A percentile compares a stretch with the other conserved stretches of the same genome.
phyloP scores from a whole-genome alignment of 1,284 basidiomycete genomes.

The Meira miltonrushii region DNA sequence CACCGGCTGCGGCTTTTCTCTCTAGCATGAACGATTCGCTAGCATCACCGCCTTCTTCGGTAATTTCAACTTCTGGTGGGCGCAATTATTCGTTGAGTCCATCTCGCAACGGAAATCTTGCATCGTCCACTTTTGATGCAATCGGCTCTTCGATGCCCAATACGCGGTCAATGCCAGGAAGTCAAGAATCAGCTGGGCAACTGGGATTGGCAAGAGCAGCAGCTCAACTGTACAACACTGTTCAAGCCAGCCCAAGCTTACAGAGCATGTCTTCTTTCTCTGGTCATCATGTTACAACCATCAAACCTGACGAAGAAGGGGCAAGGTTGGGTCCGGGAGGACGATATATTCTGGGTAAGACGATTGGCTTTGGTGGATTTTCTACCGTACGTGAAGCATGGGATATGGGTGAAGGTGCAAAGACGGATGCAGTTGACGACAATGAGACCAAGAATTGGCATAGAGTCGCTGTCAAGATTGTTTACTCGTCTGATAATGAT shows the following conservation, averaged over 20 bases:
- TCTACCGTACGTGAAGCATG: conserved; percentile 70
- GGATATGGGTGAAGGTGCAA: conserved; percentile 18
- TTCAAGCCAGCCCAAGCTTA: too few relatives aligned
- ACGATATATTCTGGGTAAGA: conserved; percentile 68
- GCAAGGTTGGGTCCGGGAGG: conserved; percentile 23
- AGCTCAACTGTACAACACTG: conserved; percentile 1
- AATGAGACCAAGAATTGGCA: conserved; percentile 18
- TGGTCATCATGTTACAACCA: conserved; percentile 6
- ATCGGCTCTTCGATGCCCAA: background rate
- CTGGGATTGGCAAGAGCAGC: background rate
- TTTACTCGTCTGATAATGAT: conserved; percentile 16
- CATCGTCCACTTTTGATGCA: background rate
- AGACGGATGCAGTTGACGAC: conserved; percentile 3
- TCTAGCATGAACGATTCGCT: conserved; percentile 6
- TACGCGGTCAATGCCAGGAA: background rate
- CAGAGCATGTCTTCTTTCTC: conserved; percentile 12
- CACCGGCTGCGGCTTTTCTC: conserved; percentile 7
- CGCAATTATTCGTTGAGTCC: background rate
- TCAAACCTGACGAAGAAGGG: conserved; percentile 33
- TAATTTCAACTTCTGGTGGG: background rate
- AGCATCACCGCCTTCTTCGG: background rate
- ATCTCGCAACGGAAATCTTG: background rate
- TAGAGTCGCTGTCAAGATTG: conserved; percentile 38
- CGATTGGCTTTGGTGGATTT: conserved; percentile 78
- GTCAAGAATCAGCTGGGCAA: background rate